Evolutionary conservation across 1,139 yeast genomes (phyloP), one percentile per base, ranked within the genome.

Genomic region (Pichia sp.): DNA sequence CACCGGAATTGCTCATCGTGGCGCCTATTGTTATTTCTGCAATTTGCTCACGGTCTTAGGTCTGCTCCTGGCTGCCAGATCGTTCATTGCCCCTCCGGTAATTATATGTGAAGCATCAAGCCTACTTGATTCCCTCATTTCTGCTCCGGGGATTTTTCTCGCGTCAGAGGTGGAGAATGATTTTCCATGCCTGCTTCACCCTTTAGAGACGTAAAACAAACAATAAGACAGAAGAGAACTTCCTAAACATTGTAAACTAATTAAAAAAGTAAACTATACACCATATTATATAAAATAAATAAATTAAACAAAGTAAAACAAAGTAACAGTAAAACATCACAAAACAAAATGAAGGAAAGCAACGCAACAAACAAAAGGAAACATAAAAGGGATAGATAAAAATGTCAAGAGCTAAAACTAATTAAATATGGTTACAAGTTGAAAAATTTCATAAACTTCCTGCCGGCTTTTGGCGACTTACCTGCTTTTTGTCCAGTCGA

Each of bases 381-480:
- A 38, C 14, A 30, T 31, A 14, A 24, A 29, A 29, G 5, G 24
- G n/a, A 17, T 9, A 17, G 17, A 46, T 29, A 46, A 48, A 36
- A 48, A 6, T 33, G 6, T 27, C 20, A 9, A 44, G 40, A 14
- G 20, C 20, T 5, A 45, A 45, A n/a, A 46, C 29, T 31, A 14
- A 46, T 7, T n/a, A 31, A n/a, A 3, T 14, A 46, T 9, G 12
- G 20, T 51, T 51, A 59, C 48, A 67, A 55, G 48, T 67, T 66
- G 56, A 67, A 67, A 48, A 65, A 60, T 41, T 59, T 62, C 63
- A 60, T 58, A 29, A 67, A 62, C 55, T 60, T 64, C 24, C 49
- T 20, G 17, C 50, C 51, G 12, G 30, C 34, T 14, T 30, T 46
- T 9, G 33, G 52, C 52, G 12, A 62, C 64, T 24, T 48, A 7